Conservation (phyloP, 1,284 basidiomycete species). For the Papiliotrema nemorosa region DNA sequence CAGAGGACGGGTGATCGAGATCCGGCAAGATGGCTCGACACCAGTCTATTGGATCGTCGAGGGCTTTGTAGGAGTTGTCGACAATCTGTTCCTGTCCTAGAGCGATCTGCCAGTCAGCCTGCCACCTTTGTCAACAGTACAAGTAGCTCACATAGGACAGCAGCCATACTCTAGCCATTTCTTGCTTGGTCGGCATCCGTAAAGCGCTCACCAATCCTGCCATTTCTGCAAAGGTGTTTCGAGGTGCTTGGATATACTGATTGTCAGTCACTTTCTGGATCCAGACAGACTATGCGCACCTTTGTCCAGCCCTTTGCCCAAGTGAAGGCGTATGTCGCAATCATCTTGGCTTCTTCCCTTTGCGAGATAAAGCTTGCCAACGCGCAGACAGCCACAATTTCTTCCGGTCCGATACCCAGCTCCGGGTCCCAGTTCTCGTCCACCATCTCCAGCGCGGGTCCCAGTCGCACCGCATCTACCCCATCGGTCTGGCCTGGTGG, state of each 20-base stretch:
- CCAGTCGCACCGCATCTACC: not conserved
- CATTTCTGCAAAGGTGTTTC: conserved; percentile 27
- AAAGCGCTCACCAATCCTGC: conserved; percentile 33
- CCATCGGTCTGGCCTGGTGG: too few species aligned
- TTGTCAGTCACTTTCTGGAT: not conserved
- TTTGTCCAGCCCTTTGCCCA: conserved; percentile 46
- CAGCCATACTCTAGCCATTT: conserved; percentile 43
- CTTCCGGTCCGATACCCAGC: conserved; percentile 46
- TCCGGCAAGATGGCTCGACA: conserved; percentile 1
- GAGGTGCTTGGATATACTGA: not conserved
- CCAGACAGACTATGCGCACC: conserved; percentile 12
- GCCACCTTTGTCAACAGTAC: not conserved
- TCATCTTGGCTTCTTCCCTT: conserved; percentile 25
- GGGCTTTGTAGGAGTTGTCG: not conserved
- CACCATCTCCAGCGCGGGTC: conserved; percentile 1
- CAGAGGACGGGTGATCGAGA: conserved; percentile 24
- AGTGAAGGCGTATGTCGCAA: conserved; percentile 37
- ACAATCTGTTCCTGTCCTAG: not conserved
- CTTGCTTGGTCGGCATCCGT: conserved; percentile 24
- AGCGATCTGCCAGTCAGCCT: not conserved
- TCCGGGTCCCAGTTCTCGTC: conserved; percentile 39
- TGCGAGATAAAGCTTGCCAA: conserved; percentile 37
- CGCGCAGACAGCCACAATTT: conserved; percentile 41
- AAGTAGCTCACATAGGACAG: conserved; percentile 34
- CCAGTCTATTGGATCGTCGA: not conserved